Evolutionary conservation across 169 alveolate genomes (phyloP), one percentile per base, ranked within the genome.

Genomic region (Plasmodium knowlesi): DNA sequence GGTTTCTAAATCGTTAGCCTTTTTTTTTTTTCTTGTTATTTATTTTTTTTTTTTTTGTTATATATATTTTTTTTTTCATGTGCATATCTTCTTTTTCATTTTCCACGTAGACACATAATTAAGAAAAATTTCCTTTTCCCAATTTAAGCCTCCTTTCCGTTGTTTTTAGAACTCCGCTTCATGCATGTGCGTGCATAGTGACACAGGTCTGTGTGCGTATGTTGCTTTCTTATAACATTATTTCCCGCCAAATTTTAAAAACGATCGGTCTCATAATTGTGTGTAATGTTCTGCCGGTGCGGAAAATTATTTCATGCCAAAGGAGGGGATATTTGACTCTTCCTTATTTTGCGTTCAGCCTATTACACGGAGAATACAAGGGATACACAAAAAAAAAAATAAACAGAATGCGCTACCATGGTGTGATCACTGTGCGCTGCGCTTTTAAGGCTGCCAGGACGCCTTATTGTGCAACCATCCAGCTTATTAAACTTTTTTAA

Each of bases 201-300:
- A n/a, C n/a, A n/a, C n/a, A n/a, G n/a, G n/a, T n/a, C n/a, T 57
- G 28, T 9, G 43, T 83, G 28, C 14, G 16, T 53, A 81, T 46
- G 25, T 5, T 79, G 43, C 12, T 22, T 79, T 14, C 9, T 79
- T 37, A 41, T 30, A 16, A 57, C 37, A 34, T 83, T 57, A 67
- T 83, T 83, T 67, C 67, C 73, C 28, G 19, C 19, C 39, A 83
- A 9, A 72, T 83, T 83, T 83, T 83, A 57, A 83, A 83, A 39
- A 83, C 46, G 6, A 3, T 2, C n/a, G 25, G 30, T 83, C 50
- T 32, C 30, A 46, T 34, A 54, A 82, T 10, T 54, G 10, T 53
- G 67, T 53, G 34, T 82, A 82, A 53, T 76, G 39, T 37, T 30
- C 50, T 54, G 30, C 12, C 5, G 22, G n/a, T 12, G 34, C 72